Evolutionary conservation across 2,329 filamentous ascomycete genomes (phyloP), one percentile per base, ranked within the genome.

Genomic region (Ceratocystis diversiconidia): DNA sequence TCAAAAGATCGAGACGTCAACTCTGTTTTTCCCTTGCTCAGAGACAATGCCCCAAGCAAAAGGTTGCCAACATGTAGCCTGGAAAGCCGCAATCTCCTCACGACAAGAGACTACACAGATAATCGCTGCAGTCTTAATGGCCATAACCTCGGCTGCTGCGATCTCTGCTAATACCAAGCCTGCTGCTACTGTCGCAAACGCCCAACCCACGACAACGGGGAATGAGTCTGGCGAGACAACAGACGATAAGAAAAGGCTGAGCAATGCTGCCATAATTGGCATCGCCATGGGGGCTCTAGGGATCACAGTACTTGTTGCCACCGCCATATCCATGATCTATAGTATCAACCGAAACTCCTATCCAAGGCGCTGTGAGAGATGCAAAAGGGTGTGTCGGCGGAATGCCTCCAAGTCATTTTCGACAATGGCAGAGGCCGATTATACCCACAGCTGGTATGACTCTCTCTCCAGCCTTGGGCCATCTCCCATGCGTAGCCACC

Each of bases 281-380:
- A 68, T 68, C 36, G 60, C 66, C 25, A 61, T 68, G 28, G 64
- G 66, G 7, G 22, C 63, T 3, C 19, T 67, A 3, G 65, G 19
- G 17, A 50, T 46, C 25, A 17, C 60, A 30, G 25, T 67, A 6
- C 7, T 67, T 17, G 30, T n/a, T 7, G 46, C 44, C 15, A 48
- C 61, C 22, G 22, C 36, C 57, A 30, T 67, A 19, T 41, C 57
- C 12, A 44, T 61, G 17, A 30, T 55, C 57, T 59, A 48, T 17
- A 50, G 55, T 22, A 25, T 61, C 10, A 8, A 5, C 22, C 50
- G 55, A 30, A 19, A 12, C 48, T 30, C 8, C 1, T 25, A 50
- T 22, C 17, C 22, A 5, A 19, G 1, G 19, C 48, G 8, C 48
- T 50, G 48, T 10, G 5, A 15, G 19, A 22, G n/a, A 10, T 50